phyloP scores from a whole-genome alignment of 192 early-diverging fungal species.

The Gaertneriomyces semiglobifer region DNA sequence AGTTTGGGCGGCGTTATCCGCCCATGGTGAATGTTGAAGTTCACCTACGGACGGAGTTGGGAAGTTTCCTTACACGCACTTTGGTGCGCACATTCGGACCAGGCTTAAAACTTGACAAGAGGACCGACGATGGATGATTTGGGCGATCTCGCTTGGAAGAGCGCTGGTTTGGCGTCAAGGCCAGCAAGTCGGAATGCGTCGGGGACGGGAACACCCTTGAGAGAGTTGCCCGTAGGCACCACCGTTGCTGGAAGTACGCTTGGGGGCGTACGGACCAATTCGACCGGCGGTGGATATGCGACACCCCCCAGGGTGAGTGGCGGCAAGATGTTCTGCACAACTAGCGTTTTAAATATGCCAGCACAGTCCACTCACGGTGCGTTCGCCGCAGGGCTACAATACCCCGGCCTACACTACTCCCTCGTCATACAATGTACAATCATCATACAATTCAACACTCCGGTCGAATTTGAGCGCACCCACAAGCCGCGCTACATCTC shows the following conservation, averaged over 20 bases:
- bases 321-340: conserved; percentile 13
- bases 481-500: conserved; percentile 19
- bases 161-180: conserved; percentile 13
- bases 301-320: conserved; percentile 14
- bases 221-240: conserved; percentile 1
- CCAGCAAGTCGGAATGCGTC: conserved; percentile 11
- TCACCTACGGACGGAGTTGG: no score
- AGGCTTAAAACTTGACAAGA: no score
- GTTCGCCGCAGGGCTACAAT: background rate
- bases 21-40: no score
- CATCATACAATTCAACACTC: background rate
- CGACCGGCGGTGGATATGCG: background rate
- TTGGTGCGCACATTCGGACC: no score
- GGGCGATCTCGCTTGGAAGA: conserved; percentile 28
- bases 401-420: background rate
- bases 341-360: conserved; percentile 8
- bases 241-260: background rate
- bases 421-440: background rate
- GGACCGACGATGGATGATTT: conserved; percentile 20
- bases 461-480: background rate
- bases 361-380: background rate
- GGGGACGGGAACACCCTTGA: conserved; percentile 14
- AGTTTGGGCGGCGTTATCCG: no score
- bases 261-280: background rate
- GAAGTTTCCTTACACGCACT: no score